Evolutionary conservation across 2,329 filamentous ascomycete genomes (phyloP).

Genomic region (Aspergillus ustus): DNA sequence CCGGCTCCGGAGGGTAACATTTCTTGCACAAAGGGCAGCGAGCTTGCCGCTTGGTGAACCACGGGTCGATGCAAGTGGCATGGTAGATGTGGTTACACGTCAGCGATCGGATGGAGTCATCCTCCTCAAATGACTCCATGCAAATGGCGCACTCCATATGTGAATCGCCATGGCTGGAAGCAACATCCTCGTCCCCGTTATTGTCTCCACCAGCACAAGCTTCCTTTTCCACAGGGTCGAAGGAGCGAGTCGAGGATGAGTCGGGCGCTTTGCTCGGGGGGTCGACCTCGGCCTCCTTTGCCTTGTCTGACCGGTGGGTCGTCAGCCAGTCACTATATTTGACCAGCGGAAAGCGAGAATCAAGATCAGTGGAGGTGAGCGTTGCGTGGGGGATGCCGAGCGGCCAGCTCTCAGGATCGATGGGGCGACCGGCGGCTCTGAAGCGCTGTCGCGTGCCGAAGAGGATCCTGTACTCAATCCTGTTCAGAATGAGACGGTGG

Average conservation of each 20-base stretch:
- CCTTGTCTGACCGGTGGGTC: not conserved
- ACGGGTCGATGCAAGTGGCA: slow-evolving; percentile 90
- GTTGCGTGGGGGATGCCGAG: slow-evolving; percentile 9
- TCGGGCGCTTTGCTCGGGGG: slow-evolving; percentile 1
- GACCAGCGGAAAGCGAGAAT: slow-evolving; percentile 21
- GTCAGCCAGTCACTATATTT: slow-evolving; percentile 22
- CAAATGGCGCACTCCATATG: slow-evolving; percentile 77
- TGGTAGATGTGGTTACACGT: slow-evolving; percentile 98
- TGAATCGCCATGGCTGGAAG: slow-evolving; percentile 10
- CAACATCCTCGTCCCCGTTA: not conserved
- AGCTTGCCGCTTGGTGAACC: slow-evolving; percentile 89
- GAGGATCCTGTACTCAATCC: slow-evolving; percentile 18
- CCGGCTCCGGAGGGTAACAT: slow-evolving; percentile 12
- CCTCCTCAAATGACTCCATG: slow-evolving; percentile 87
- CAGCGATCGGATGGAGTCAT: slow-evolving; percentile 90
- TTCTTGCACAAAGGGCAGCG: slow-evolving; percentile 93
- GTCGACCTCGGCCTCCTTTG: slow-evolving; percentile 1
- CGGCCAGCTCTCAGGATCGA: slow-evolving; percentile 21
- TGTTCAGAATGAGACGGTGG: not conserved
- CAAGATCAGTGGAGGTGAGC: slow-evolving; percentile 18
- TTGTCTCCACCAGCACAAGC: not conserved
- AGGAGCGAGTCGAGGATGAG: not conserved
- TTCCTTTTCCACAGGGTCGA: slow-evolving; percentile 4
- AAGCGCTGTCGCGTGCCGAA: slow-evolving; percentile 19
- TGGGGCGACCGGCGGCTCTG: not conserved